These are phyloP conservation scores for Nymphaea thermarum DNA, from an alignment of 164 flowering plant species.

Conservation along the genomic window DNA sequence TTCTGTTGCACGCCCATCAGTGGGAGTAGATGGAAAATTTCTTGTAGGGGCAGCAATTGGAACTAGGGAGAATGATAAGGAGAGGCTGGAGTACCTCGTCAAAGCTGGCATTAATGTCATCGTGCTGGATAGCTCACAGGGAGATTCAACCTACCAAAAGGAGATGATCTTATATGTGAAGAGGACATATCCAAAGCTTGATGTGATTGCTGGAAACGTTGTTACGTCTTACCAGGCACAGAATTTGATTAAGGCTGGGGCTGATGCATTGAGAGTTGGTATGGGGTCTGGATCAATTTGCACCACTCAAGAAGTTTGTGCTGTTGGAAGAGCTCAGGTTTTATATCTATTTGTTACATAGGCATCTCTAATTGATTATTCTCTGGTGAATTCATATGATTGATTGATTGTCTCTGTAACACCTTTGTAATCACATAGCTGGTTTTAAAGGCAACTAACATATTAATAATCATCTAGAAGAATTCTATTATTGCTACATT, in stretches of 20 bases:
- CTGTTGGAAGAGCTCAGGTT: slow-evolving; percentile 96
- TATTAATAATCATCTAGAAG: too few species aligned
- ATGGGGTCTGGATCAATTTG: slow-evolving; percentile 99
- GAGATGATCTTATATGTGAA: slow-evolving; percentile 85
- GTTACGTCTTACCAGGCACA: slow-evolving; percentile 74
- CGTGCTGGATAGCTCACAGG: slow-evolving; percentile 90
- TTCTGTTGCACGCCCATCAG: slow-evolving; percentile 36
- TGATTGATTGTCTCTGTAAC: neutral
- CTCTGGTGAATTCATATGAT: neutral
- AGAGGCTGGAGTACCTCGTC: slow-evolving; percentile 77
- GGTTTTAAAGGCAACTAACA: neutral
- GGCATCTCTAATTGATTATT: too few species aligned
- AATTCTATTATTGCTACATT: too few species aligned
- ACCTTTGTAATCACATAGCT: neutral
- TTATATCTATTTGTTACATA: neutral
- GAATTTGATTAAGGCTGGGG: slow-evolving; percentile 84
- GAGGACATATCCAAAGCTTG: slow-evolving; percentile 50
- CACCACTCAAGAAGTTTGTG: slow-evolving; percentile 95
- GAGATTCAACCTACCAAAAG: slow-evolving; percentile 77
- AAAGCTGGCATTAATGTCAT: slow-evolving; percentile 70
- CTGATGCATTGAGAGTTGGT: slow-evolving; percentile 84
- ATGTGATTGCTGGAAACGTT: slow-evolving; percentile 88
- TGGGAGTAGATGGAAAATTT: slow-evolving; percentile 58
- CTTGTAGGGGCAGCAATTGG: slow-evolving; percentile 86
- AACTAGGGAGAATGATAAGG: slow-evolving; percentile 73